These are phyloP conservation scores for Trifolium pratense DNA, from an alignment of 306 rosid species.

Conservation along the genomic window DNA sequence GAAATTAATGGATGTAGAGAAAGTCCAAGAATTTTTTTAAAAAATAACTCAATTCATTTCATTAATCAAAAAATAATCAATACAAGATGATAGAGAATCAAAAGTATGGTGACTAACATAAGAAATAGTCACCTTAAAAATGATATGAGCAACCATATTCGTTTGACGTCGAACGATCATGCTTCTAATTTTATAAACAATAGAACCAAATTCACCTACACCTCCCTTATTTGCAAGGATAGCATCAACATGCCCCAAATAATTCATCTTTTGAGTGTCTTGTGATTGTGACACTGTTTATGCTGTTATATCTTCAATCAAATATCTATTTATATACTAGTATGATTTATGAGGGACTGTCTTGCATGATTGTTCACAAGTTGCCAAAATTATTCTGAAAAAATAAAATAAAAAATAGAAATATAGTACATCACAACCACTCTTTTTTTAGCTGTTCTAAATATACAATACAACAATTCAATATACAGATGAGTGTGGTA, in stretches of 20 bases:
- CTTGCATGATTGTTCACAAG: constrained; percentile 9
- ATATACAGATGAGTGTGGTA: constrained; percentile 38
- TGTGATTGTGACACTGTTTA: too few relatives aligned
- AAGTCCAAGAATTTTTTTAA: too few relatives aligned
- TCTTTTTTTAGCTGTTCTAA: neutral
- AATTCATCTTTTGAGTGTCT: neutral
- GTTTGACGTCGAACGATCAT: too few relatives aligned
- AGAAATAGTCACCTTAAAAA: neutral
- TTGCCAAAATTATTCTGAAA: constrained; percentile 31
- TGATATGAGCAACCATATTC: too few relatives aligned
- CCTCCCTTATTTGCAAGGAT: too few relatives aligned
- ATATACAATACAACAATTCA: constrained; percentile 22
- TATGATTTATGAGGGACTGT: neutral
- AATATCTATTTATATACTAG: neutral
- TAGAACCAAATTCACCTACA: too few relatives aligned
- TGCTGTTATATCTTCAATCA: neutral
- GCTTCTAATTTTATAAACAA: too few relatives aligned
- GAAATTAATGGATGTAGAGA: too few relatives aligned
- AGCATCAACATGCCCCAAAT: neutral
- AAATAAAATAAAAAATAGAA: neutral
- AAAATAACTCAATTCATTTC: too few relatives aligned
- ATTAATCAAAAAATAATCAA: too few relatives aligned
- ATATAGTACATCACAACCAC: constrained; percentile 32
- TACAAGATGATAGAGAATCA: too few relatives aligned
- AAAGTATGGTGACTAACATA: too few relatives aligned